These are phyloP conservation scores for Pichia sp. DNA, from an alignment of 1,139 yeast genomes.

Conservation along the genomic window DNA sequence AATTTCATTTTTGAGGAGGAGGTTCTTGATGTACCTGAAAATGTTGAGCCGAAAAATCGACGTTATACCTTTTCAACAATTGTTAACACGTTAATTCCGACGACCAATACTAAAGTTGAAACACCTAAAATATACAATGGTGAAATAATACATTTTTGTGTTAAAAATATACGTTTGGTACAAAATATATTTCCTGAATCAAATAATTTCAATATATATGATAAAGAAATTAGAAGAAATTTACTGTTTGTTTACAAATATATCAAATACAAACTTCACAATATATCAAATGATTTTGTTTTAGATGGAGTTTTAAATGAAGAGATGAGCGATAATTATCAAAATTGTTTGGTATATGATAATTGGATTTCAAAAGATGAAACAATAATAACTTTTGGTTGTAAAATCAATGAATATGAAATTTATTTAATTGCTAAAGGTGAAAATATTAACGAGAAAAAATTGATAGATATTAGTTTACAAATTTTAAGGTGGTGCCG, in stretches of 20 bases:
- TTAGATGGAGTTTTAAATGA: neutral
- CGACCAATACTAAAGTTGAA: neutral
- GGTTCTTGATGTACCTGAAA: no score
- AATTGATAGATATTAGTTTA: slow-evolving; percentile 44
- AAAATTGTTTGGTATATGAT: slow-evolving; percentile 27
- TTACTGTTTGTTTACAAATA: slow-evolving; percentile 38
- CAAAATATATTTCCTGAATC: slow-evolving; percentile 46
- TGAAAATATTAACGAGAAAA: slow-evolving; percentile 34
- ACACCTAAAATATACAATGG: neutral
- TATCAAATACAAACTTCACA: slow-evolving; percentile 29
- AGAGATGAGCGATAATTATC: neutral
- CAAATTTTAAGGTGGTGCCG: slow-evolving; percentile 51
- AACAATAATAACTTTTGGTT: slow-evolving; percentile 33
- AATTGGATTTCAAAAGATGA: slow-evolving; percentile 23
- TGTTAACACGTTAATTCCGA: slow-evolving; percentile 18
- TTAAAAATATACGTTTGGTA: slow-evolving; percentile 57
- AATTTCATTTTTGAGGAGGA: slow-evolving; percentile 22
- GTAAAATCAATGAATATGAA: slow-evolving; percentile 45
- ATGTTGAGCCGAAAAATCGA: neutral
- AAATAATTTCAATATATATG: slow-evolving; percentile 27
- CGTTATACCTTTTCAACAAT: slow-evolving; percentile 5
- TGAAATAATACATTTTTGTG: slow-evolving; percentile 56
- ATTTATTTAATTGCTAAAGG: slow-evolving; percentile 45
- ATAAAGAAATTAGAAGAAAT: slow-evolving; percentile 24
- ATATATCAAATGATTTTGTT: neutral